These are phyloP conservation scores for Coleophoma crateriformis DNA, from an alignment of 2,329 filamentous ascomycete species.

Conservation along the genomic window DNA sequence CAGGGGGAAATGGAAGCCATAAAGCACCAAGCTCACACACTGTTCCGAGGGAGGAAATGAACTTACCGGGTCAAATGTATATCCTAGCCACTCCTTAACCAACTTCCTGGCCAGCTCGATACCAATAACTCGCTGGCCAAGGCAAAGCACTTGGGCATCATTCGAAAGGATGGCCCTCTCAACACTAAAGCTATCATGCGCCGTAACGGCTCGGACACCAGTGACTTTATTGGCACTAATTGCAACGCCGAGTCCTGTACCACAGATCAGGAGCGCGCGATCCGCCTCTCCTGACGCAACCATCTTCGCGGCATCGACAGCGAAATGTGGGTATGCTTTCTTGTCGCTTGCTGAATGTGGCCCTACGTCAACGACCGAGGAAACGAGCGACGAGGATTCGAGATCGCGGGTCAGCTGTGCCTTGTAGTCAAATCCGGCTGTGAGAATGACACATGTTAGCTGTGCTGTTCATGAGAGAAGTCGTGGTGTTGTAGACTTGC, in stretches of 20 bases:
- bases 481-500: conserved; percentile 3
- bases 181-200: conserved; percentile 80
- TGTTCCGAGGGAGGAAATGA: background rate
- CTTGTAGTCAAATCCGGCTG: conserved; percentile 68
- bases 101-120: conserved; percentile 73
- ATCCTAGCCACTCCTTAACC: conserved; percentile 78
- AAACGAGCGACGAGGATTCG: conserved; percentile 59
- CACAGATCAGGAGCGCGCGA: conserved; percentile 77
- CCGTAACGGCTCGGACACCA: conserved; percentile 80
- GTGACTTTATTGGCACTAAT: conserved; percentile 87
- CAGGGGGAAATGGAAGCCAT: too few relatives aligned
- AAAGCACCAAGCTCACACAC: background rate
- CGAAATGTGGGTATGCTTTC: conserved; percentile 76
- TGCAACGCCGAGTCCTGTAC: conserved; percentile 80
- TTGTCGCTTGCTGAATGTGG: conserved; percentile 60
- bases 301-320: conserved; percentile 62
- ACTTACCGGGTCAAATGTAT: conserved; percentile 67
- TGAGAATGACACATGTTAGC: background rate
- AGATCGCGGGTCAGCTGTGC: conserved; percentile 70
- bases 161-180: conserved; percentile 79
- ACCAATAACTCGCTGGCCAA: conserved; percentile 79
- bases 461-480: background rate
- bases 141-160: conserved; percentile 80
- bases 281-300: conserved; percentile 62
- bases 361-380: conserved; percentile 68